Conservation (phyloP, 2,329 filamentous ascomycete species). For the Dendrostoma leiphaemia region DNA sequence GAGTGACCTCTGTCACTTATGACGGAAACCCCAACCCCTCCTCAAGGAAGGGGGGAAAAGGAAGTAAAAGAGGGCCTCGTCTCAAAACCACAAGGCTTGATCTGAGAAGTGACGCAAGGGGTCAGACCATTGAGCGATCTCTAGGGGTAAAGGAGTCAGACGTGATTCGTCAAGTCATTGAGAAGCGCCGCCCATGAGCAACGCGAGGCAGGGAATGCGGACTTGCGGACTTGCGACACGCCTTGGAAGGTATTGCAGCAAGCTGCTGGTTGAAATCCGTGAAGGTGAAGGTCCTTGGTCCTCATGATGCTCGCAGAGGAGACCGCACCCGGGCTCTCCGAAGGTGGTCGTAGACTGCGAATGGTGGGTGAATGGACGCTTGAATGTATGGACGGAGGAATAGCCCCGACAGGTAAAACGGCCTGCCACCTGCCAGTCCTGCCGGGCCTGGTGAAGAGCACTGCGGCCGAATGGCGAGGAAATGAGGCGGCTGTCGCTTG, state of each 20-base stretch:
- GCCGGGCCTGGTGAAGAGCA: not conserved
- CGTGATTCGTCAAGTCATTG: too few relatives aligned
- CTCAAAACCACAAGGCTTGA: too few relatives aligned
- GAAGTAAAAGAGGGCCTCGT: too few relatives aligned
- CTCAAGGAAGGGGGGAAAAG: too few relatives aligned
- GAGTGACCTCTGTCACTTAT: too few relatives aligned
- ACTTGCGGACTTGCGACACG: too few relatives aligned
- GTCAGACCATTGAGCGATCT: too few relatives aligned
- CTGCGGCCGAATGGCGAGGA: constrained; percentile 4
- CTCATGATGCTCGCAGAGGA: not conserved
- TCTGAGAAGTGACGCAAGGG: too few relatives aligned
- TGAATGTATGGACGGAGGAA: not conserved
- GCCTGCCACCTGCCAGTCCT: too few relatives aligned
- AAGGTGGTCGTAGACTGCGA: not conserved
- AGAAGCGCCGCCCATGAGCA: not conserved
- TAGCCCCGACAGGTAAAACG: not conserved
- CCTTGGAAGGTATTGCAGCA: too few relatives aligned
- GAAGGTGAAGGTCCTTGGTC: not conserved
- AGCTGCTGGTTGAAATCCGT: not conserved
- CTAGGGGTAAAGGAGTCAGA: too few relatives aligned
- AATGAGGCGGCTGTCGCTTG: constrained; percentile 3
- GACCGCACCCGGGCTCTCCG: not conserved
- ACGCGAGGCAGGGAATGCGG: not conserved
- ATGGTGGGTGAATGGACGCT: not conserved
- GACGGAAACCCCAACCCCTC: too few relatives aligned